Conservation (phyloP, 345 rosid genomes). For the Pseudoturritis turrita region DNA sequence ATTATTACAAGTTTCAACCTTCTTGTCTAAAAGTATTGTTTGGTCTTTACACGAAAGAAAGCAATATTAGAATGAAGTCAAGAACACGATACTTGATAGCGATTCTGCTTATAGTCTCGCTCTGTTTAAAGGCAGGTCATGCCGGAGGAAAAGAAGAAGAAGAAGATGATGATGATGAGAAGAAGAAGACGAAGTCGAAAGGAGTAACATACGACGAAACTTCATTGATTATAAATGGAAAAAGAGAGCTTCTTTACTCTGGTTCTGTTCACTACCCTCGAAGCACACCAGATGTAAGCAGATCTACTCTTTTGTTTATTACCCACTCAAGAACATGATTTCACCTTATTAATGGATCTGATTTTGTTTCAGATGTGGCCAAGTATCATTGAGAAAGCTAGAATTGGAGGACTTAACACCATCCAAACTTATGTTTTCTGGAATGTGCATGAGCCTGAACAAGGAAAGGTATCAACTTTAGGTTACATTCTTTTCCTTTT, state of each 20-base stretch:
- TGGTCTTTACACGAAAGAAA: neutral
- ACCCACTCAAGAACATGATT: conserved; percentile 1
- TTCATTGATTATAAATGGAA: conserved; percentile 25
- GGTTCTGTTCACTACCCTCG: conserved; percentile 33
- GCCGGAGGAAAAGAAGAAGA: neutral
- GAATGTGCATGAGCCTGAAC: conserved; percentile 72
- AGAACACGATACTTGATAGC: conserved; percentile 19
- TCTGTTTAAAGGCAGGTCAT: neutral
- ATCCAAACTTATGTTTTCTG: conserved; percentile 85
- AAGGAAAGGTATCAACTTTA: conserved; percentile 46
- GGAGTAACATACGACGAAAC: conserved; percentile 25
- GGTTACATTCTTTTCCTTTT: neutral
- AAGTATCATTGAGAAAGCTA: conserved; percentile 59
- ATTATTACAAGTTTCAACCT: conserved; percentile 1
- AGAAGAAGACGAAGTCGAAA: neutral
- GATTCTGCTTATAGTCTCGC: conserved; percentile 3
- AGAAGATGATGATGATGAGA: neutral
- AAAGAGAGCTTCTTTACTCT: conserved; percentile 18
- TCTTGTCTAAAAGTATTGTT: neutral
- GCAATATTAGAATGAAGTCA: conserved; percentile 11
- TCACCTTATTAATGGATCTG: neutral
- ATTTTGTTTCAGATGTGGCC: conserved; percentile 67
- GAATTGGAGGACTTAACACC: conserved; percentile 63
- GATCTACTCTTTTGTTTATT: neutral
- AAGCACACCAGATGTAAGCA: conserved; percentile 23